Percentiles rank a stretch among this genome's conserved stretches.
phyloP scores from a whole-genome alignment of 1,139 yeast species.

The Blastobotrys niveus region DNA sequence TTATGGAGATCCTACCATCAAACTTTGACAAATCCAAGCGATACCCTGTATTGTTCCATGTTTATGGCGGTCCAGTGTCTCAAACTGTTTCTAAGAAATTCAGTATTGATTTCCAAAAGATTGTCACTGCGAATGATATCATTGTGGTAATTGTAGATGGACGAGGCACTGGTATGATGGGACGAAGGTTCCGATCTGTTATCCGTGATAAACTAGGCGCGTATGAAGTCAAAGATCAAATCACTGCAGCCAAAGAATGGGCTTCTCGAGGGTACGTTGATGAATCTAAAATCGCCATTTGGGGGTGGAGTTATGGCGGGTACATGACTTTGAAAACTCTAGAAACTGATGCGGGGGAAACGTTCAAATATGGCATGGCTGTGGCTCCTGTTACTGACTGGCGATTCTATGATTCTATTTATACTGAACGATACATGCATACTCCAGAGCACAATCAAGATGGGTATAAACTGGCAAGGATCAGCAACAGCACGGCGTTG shows the following conservation, averaged over 20 bases:
- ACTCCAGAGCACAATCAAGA: conserved; percentile 50
- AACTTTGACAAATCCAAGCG: conserved; percentile 47
- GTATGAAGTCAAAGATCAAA: conserved; percentile 83
- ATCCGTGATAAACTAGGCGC: conserved; percentile 70
- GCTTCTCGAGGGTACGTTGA: conserved; percentile 53
- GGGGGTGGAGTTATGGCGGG: conserved; percentile 98
- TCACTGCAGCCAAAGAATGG: conserved; percentile 58
- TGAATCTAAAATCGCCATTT: conserved; percentile 62
- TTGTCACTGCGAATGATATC: conserved; percentile 63
- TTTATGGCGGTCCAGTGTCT: conserved; percentile 95
- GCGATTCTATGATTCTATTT: conserved; percentile 72
- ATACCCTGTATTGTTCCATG: conserved; percentile 76
- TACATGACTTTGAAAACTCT: conserved; percentile 70
- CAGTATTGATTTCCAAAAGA: conserved; percentile 59
- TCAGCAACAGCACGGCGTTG: conserved; percentile 45
- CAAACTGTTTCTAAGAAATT: conserved; percentile 57
- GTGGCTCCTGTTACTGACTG: conserved; percentile 89
- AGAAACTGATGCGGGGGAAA: conserved; percentile 62
- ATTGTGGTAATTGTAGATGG: conserved; percentile 85
- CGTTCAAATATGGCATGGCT: conserved; percentile 73
- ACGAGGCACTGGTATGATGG: conserved; percentile 88
- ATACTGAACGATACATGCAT: conserved; percentile 89
- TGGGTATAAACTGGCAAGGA: conserved; percentile 46
- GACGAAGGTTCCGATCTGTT: conserved; percentile 66
- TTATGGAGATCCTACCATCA: conserved; percentile 71